Evolutionary conservation across 371 early-diverging fungal species (phyloP).

Genomic region (Apophysomyces variabilis): DNA sequence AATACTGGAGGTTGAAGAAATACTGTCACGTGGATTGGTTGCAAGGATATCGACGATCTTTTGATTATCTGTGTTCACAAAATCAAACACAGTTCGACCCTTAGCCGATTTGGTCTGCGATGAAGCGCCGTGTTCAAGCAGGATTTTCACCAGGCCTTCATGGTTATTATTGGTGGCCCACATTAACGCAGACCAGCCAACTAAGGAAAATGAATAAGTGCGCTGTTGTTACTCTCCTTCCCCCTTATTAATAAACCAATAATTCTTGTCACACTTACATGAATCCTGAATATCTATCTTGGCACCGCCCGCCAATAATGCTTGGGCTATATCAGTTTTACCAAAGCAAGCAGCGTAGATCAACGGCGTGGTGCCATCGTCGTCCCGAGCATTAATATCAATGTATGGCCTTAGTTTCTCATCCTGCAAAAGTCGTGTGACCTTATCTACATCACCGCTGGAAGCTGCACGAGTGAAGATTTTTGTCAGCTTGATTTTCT

Average conservation of each 20-base stretch:
- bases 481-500: constrained; percentile 49
- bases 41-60: constrained; percentile 63
- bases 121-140: constrained; percentile 82
- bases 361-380: constrained; percentile 83
- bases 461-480: constrained; percentile 67
- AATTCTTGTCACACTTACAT: constrained; percentile 51
- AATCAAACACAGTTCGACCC: constrained; percentile 82
- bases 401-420: constrained; percentile 60
- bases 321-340: constrained; percentile 66
- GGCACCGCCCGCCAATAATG: constrained; percentile 77
- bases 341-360: constrained; percentile 92
- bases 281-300: constrained; percentile 78
- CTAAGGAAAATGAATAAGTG: constrained; percentile 31
- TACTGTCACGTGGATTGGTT: constrained; percentile 58
- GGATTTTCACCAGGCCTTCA: constrained; percentile 69
- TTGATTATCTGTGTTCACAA: constrained; percentile 59
- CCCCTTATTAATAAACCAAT: constrained; percentile 8
- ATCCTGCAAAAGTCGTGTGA: constrained; percentile 65
- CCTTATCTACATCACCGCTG: constrained; percentile 93
- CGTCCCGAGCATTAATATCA: constrained; percentile 81
- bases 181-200: constrained; percentile 92
- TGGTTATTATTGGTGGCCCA: constrained; percentile 92
- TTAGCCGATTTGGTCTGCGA: constrained; percentile 67
- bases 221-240: background rate
- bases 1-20: constrained; percentile 49